Evolutionary conservation across 192 early-diverging fungal genomes (phyloP).

Genomic region (Backusella liffmaniae): DNA sequence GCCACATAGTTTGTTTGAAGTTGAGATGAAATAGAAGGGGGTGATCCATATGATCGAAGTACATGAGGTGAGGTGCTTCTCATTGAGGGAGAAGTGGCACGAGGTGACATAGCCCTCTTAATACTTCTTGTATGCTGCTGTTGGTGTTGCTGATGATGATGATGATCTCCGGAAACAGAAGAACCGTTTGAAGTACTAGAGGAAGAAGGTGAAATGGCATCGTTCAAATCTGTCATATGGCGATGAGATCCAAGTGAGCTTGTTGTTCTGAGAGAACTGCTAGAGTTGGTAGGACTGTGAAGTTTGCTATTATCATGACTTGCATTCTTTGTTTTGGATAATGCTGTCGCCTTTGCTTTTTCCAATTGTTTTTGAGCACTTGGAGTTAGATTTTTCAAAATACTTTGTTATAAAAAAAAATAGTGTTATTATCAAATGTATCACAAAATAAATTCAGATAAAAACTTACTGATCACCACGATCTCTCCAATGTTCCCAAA

Average conservation of each 20-base stretch:
- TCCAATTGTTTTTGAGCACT: conserved; percentile 17
- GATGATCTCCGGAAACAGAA: not conserved
- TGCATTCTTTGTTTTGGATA: not conserved
- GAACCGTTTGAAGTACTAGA: conserved; percentile 18
- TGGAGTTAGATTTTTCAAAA: conserved; percentile 7
- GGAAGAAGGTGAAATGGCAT: conserved; percentile 17
- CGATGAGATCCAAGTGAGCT: conserved; percentile 13
- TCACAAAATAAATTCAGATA: not conserved
- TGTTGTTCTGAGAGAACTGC: conserved; percentile 13
- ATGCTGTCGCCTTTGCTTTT: conserved; percentile 12
- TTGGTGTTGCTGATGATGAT: not conserved
- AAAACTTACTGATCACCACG: conserved; percentile 39
- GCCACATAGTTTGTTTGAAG: not conserved
- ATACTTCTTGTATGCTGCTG: not conserved
- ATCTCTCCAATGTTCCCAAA: conserved; percentile 38
- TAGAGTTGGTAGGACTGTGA: not conserved
- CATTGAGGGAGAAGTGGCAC: not conserved
- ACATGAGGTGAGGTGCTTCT: conserved; percentile 7
- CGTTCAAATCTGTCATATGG: not conserved
- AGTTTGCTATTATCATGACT: not conserved
- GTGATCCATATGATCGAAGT: not conserved
- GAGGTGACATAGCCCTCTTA: conserved; percentile 17
- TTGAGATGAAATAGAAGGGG: not conserved
- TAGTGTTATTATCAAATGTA: not conserved
- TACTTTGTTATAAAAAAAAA: not conserved